Evolutionary conservation across 108 stramenopile species (phyloP), one percentile per base, ranked within the genome.

Genomic region (Stephanodiscus minutulus): DNA sequence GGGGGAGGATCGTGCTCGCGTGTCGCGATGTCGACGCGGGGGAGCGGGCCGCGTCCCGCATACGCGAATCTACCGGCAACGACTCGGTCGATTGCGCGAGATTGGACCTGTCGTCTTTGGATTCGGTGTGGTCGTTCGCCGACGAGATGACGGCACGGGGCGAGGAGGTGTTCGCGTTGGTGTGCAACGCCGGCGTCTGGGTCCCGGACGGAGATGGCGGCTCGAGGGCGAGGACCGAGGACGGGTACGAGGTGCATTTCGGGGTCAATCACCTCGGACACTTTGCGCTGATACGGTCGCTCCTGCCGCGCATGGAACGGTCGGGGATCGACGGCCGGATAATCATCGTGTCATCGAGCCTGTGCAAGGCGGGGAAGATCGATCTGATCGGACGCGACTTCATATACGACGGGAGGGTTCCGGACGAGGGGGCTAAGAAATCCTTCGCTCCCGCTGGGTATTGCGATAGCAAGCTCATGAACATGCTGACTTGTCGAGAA

Each of bases 381-480:
- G 72, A 83, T 54, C 41, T 79, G 64, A 12, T 73, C 13, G 60
- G 7, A 12, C 33, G 29, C n/a, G 77, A 83, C 41, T 83, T 83
- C 64, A 22, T 83, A 0, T 25, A 63, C 10, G 48, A 72, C n/a
- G 77, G 77, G 31, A 46, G 82, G 50, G 18, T 7, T 2, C 33
- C 29, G 21, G 44, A 11, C 18, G 57, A 54, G 21, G 55, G 50
- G 2, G 28, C 55, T 20, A 72, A 65, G 5, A 57, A 33, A 21
- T 58, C 47, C 7, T 73, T 70, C 64, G 77, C 66, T 13, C 73
- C 77, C 35, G 68, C 68, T 25, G 82, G 77, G 17, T 83, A 83
- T 48, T 83, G 82, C 36, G 82, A 83, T 79, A 69, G 73, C 64
- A 83, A 83, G 53, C 43, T 83, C 54, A 79, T 79, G 77, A 83